Base-by-base conservation (phyloP, 2,329 filamentous ascomycete genomes). In the Rutstroemia sp. region DNA sequence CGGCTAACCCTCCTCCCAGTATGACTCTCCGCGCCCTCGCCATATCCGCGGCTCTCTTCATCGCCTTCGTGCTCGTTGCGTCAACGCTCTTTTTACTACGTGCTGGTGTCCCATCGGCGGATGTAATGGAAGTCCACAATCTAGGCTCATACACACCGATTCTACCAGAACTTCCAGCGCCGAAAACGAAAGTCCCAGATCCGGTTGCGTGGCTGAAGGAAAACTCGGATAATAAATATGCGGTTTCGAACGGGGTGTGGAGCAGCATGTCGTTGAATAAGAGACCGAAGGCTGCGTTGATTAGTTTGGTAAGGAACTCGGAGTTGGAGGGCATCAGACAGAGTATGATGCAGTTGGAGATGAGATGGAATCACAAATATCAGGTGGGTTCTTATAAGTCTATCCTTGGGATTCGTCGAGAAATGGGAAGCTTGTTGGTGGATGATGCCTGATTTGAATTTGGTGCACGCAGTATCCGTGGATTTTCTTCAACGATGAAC, bases 401-500 rank as follows among this genome's bases (percentile, higher is more conserved):
- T 27, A 30, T 30, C 46, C 46, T n/a, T 10, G n/a, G n/a, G 36
- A 47, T 9, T 19, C 12, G 5, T n/a, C 4, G 27, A 30, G 27
- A 30, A 30, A 30, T 2, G 10, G 27, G 27, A 23, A 2, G 7
- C 27, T 30, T 30, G 27, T 10, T 30, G 3, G 27, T 30, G 27
- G 17, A 25, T 8, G 7, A 6, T 30, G 40, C 16, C 49, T 25
- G 21, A 10, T 42, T 10, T 17, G 21, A 40, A 39, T 8, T 17
- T 54, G 17, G 25, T 19, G 19, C 12, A 14, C 57, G n/a, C 14
- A 87, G 65, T 95, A 95, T 67, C 87, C 90, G 46, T 95, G 89
- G 87, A 86, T 88, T 44, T 92, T 95, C 73, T 89, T 94, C 78
- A 94, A 92, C 71, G 84, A 90, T 65, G 81, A 86, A 52, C 83